Conservation (phyloP, 108 stramenopile genomes). For the Nitzschia putrida region DNA sequence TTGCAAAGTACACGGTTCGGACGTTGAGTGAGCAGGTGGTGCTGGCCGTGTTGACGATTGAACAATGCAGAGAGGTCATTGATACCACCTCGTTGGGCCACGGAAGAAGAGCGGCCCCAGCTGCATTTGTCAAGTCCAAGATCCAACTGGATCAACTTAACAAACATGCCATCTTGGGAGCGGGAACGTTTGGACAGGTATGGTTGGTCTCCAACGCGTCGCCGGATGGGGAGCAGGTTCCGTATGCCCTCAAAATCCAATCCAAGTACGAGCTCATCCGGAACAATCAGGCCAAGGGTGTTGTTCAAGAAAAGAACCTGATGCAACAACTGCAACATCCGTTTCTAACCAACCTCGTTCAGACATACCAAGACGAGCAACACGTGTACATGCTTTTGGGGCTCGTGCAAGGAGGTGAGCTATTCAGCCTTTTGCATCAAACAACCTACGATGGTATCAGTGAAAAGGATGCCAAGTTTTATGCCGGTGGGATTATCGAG, state of each 20-base stretch:
- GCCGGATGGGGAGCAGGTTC: slow-evolving; percentile 30
- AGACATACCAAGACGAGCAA: slow-evolving; percentile 84
- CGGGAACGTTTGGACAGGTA: slow-evolving; percentile 82
- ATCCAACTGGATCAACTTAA: slow-evolving; percentile 19
- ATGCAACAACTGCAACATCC: slow-evolving; percentile 87
- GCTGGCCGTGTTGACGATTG: slow-evolving; percentile 60
- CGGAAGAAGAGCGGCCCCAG: slow-evolving; percentile 41
- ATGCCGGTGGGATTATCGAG: slow-evolving; percentile 71
- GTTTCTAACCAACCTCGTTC: slow-evolving; percentile 87
- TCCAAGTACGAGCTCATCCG: slow-evolving; percentile 85
- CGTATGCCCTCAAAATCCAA: slow-evolving; percentile 90
- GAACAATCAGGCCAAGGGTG: slow-evolving; percentile 82
- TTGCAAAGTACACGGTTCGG: slow-evolving; percentile 51
- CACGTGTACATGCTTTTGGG: slow-evolving; percentile 65
- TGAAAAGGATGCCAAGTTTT: slow-evolving; percentile 63
- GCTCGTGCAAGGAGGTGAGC: slow-evolving; percentile 86
- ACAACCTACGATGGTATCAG: slow-evolving; percentile 68
- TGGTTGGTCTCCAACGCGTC: slow-evolving; percentile 53
- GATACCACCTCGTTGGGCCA: slow-evolving; percentile 65
- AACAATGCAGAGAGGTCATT: slow-evolving; percentile 58
- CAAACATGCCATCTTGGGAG: slow-evolving; percentile 47
- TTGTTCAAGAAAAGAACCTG: slow-evolving; percentile 82
- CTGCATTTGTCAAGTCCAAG: slow-evolving; percentile 24
- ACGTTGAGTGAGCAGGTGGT: slow-evolving; percentile 44
- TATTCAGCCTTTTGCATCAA: slow-evolving; percentile 74